Base-by-base conservation (phyloP, 2,329 filamentous ascomycete genomes). In the Trichoderma koningiopsis region DNA sequence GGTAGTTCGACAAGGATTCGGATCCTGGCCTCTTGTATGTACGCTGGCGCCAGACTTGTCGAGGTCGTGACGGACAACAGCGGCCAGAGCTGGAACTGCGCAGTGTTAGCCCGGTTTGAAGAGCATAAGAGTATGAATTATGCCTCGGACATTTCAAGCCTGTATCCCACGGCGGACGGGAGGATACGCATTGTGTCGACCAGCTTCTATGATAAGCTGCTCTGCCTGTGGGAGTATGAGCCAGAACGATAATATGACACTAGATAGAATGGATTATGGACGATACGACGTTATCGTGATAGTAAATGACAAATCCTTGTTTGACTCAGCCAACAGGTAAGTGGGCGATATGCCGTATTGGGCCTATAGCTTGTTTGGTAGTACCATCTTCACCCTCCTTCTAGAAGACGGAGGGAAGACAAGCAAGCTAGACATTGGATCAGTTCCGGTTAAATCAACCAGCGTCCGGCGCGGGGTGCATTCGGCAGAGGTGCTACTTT, bases 81-180 rank as follows among this genome's bases (percentile, higher is more conserved):
- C 1, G 79, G 71, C 70, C 81, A 68, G n/a, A 72, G 72, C 22
- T 93, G 90, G 86, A 76, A 75, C 1, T 89, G 96, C 69, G 82
- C 86, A 55, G 83, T 95, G 1, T 73, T 94, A 58, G 89, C 86
- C 0, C 86, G 85, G 64, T 97, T 97, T 75, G 91, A 93, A 73
- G 92, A 95, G 77, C 94, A 97, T 77, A 84, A 92, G 80, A 97
- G 93, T 78, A 97, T 97, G 93, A 97, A 97, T 75, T 98, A 98
- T 78, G 94, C 91, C 7, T 92, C 91, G 74, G 94, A 94, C 79
- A 87, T 89, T 70, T 33, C 47, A 47, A 27, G 55, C 8, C 27
- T 31, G 1, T 33, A 31, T 14, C 60, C n/a, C 22, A 24, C 53
- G 31, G 40, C 47, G 40, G 29, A 29, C 10, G 55, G 64, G 22